Base-by-base conservation (phyloP, 176 grass and related monocot species). In the Phyllostachys edulis region DNA sequence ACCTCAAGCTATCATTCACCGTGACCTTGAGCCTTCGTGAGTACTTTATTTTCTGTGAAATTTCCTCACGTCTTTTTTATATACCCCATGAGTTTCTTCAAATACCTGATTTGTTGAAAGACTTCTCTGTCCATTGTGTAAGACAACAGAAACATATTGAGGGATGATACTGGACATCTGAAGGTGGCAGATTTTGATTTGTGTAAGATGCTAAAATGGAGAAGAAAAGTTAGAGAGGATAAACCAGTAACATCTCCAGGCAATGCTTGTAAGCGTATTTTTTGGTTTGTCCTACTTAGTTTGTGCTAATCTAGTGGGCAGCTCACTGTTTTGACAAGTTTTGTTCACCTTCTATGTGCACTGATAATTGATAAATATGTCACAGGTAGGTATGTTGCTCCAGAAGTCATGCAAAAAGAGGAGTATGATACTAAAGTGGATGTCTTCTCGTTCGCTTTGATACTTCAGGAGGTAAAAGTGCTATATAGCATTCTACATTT, bases 1-100 rank as follows among this genome's bases (percentile, higher is more conserved):
- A 90, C 93, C 96, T 59, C 84, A 93, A 85, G 93, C 85, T 60
- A 94, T 99, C 61, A 99, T 99, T 80, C 96, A 99, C 71, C 91
- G 96, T 84, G 93, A 99, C 75, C 93, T 99, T 90, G 93, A 99
- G 73, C 93, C 96, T 73, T 92, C 91, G 96, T 99, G 90, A 99
- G 96, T 92, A 44, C 68, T 84, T 38, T 89, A 52, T 81, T 50
- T 87, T 49, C 20, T 55, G 3, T 47, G n/a, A 85, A 47, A 57
- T 6, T 47, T 80, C 67, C 16, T 44, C 24, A 26, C 5, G 0
- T 69, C 2, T 57, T 85, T 64, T 5, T 17, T 77, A 55, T 65
- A 56, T 16, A 61, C 38, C 45, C 5, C 13, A n/a, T 65, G 27
- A 54, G 29, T 57, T 90, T 17, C 44, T 88, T 81, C 32, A 62